phyloP scores from a whole-genome alignment of 192 early-diverging fungal species.

The Bifiguratus adelaidae region DNA sequence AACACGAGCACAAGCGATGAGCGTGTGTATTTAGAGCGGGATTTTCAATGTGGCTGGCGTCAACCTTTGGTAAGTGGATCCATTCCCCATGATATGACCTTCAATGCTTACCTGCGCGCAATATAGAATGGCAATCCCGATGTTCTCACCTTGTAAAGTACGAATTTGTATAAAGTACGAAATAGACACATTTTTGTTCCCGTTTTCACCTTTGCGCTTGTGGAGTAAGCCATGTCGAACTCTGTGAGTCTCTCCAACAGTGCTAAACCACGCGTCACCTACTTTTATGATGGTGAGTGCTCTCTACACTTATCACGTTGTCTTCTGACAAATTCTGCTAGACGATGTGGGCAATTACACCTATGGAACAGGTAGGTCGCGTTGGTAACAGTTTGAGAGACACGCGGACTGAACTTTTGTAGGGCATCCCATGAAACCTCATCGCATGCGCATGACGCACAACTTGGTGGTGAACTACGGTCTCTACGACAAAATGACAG shows the following conservation, averaged over 20 bases:
- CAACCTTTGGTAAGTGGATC: conserved; percentile 38
- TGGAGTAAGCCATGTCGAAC: conserved; percentile 15
- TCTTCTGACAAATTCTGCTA: conserved; percentile 5
- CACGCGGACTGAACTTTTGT: conserved; percentile 1
- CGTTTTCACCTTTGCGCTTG: too few relatives aligned
- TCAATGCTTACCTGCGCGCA: background rate
- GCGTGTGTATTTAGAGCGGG: conserved; percentile 27
- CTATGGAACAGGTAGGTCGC: conserved; percentile 48
- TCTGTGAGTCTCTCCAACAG: conserved; percentile 30
- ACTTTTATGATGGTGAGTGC: conserved; percentile 46
- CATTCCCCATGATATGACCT: background rate
- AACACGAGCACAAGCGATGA: conserved; percentile 39
- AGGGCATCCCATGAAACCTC: conserved; percentile 98
- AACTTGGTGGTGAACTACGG: conserved; percentile 88
- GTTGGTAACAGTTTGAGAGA: background rate
- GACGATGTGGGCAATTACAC: conserved; percentile 74
- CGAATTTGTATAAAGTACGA: background rate
- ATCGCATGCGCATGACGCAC: conserved; percentile 88
- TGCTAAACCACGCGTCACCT: conserved; percentile 44
- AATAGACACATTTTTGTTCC: too few relatives aligned
- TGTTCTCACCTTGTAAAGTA: conserved; percentile 12
- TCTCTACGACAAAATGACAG: conserved; percentile 84
- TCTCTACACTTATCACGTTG: background rate
- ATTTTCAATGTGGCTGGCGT: conserved; percentile 47
- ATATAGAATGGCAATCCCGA: conserved; percentile 22